These are phyloP conservation scores for Talaromyces nanjingensis DNA, from an alignment of 495 filamentous ascomycete genomes.

Conservation along the genomic window DNA sequence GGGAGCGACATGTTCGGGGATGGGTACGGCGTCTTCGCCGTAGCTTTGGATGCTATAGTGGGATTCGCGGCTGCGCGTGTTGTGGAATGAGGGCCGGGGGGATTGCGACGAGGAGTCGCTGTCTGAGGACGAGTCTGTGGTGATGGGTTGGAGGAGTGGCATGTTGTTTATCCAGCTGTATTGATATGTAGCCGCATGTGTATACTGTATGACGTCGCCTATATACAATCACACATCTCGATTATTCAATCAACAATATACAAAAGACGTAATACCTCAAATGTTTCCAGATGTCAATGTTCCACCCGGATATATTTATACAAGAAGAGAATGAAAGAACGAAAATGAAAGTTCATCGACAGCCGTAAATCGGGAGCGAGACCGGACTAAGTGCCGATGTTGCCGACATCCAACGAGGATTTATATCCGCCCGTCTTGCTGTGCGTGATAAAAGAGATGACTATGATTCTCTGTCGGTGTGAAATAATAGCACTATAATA, in stretches of 20 bases:
- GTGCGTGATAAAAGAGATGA: too few relatives aligned
- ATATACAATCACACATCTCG: not conserved
- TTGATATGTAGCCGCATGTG: too few relatives aligned
- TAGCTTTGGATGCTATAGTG: not conserved
- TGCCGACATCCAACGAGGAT: not conserved
- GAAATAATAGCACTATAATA: too few relatives aligned
- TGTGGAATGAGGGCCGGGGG: not conserved
- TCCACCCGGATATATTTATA: not conserved
- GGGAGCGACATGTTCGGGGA: not conserved
- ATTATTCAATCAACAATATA: not conserved
- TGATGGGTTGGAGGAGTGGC: not conserved
- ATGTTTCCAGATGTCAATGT: too few relatives aligned
- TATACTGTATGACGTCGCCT: too few relatives aligned
- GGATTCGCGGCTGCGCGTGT: not conserved
- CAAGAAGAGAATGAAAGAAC: not conserved
- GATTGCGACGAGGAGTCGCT: not conserved
- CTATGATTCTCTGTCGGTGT: too few relatives aligned
- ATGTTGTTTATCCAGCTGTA: too few relatives aligned
- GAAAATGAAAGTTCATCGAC: not conserved
- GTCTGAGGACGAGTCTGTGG: not conserved
- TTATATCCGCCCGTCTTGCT: not conserved
- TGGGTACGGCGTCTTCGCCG: not conserved
- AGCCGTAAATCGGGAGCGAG: not conserved
- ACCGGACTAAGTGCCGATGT: not conserved
- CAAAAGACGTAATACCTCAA: not conserved